These are phyloP conservation scores for Torulaspora franciscae DNA, from an alignment of 805 yeast species.

Conservation along the genomic window DNA sequence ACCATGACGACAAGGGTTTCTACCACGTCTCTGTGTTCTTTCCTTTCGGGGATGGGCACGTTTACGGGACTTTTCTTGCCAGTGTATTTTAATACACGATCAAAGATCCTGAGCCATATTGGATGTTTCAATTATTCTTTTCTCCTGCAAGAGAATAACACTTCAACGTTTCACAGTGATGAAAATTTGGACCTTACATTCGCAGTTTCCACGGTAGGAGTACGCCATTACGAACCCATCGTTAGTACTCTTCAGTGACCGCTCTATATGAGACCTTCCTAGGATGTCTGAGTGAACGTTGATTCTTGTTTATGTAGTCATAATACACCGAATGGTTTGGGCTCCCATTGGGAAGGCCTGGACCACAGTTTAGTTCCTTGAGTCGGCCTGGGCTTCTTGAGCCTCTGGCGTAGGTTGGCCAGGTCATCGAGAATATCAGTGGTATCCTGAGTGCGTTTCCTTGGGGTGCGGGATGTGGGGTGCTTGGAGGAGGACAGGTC, in stretches of 20 bases:
- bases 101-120: conserved; percentile 33
- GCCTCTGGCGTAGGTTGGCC: conserved; percentile 29
- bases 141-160: neutral
- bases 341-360: conserved; percentile 41
- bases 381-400: conserved; percentile 3
- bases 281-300: conserved; percentile 74
- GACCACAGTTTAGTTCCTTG: conserved; percentile 7
- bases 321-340: conserved; percentile 51
- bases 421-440: conserved; percentile 30
- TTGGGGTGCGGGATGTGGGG: neutral
- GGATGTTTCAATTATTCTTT: neutral
- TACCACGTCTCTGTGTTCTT: conserved; percentile 35
- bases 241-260: conserved; percentile 73
- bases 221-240: conserved; percentile 74
- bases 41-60: conserved; percentile 8
- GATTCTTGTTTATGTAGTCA: conserved; percentile 15
- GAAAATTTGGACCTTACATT: conserved; percentile 70
- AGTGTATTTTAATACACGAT: conserved; percentile 45
- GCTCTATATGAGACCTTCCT: conserved; percentile 72
- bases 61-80: conserved; percentile 73
- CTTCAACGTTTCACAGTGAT: conserved; percentile 47
- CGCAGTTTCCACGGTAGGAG: conserved; percentile 96
- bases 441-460: neutral
- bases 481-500: conserved; percentile 3
- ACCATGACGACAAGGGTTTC: conserved; percentile 83